Evolutionary conservation across 2,329 filamentous ascomycete genomes (phyloP).

Genomic region (Fusarium sp.): DNA sequence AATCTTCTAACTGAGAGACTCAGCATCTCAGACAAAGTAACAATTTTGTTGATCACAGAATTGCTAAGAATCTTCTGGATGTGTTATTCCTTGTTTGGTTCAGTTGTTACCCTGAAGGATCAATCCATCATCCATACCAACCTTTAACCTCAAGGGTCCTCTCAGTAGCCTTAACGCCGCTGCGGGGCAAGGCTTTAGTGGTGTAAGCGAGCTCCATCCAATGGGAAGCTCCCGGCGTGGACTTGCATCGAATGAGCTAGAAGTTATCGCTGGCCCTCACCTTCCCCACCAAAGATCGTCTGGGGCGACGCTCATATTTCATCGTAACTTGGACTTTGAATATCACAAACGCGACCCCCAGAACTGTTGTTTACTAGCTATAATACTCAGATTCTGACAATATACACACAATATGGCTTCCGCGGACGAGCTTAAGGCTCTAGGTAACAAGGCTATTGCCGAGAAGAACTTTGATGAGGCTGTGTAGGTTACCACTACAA

Average conservation of each 20-base stretch:
- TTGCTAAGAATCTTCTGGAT: constrained; percentile 34
- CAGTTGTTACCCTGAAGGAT: constrained; percentile 36
- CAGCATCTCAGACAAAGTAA: background rate
- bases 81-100: constrained; percentile 1
- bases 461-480: constrained; percentile 97
- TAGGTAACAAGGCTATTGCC: constrained; percentile 98
- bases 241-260: constrained; percentile 59
- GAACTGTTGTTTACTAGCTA: constrained; percentile 18
- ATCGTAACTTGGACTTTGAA: constrained; percentile 39
- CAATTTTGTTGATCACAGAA: background rate
- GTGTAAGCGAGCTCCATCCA: constrained; percentile 44
- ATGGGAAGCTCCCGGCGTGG: constrained; percentile 47
- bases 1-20: no score
- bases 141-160: constrained; percentile 21
- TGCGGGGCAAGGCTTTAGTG: constrained; percentile 24
- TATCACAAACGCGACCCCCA: constrained; percentile 24
- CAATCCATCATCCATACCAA: background rate
- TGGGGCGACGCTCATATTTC: constrained; percentile 41
- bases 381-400: constrained; percentile 24
- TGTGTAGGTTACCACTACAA: constrained; percentile 73
- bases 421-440: constrained; percentile 88
- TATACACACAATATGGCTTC: constrained; percentile 61
- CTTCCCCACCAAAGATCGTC: constrained; percentile 49
- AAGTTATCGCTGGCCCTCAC: constrained; percentile 52
- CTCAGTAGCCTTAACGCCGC: constrained; percentile 34